Conservation (phyloP, 495 filamentous ascomycete genomes). For the Penicillium subrubescens region DNA sequence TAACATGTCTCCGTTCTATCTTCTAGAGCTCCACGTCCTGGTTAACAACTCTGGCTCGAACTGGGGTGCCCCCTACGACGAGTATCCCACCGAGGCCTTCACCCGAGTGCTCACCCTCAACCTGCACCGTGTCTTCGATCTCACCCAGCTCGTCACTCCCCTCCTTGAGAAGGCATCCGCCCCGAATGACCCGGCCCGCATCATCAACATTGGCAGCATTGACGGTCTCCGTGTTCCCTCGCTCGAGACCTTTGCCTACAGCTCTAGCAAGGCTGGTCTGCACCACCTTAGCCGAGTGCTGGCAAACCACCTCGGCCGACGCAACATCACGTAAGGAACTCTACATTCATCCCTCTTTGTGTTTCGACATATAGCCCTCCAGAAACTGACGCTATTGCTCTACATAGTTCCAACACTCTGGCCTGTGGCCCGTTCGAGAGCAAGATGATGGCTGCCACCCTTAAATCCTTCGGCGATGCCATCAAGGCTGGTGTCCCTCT, state of each 20-base stretch:
- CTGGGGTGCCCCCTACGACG: constrained; percentile 68
- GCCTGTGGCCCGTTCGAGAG: constrained; percentile 81
- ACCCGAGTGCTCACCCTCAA: constrained; percentile 76
- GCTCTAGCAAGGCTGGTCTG: constrained; percentile 71
- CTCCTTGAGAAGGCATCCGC: constrained; percentile 61
- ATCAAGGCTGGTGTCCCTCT: constrained; percentile 69
- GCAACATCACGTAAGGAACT: constrained; percentile 62
- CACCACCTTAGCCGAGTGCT: constrained; percentile 74
- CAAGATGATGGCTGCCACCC: constrained; percentile 80
- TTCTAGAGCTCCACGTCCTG: constrained; percentile 67
- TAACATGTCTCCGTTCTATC: constrained; percentile 3
- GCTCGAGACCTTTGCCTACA: constrained; percentile 78
- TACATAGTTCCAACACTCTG: constrained; percentile 59
- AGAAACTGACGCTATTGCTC: constrained; percentile 5
- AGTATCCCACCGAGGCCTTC: constrained; percentile 70
- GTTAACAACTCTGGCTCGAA: constrained; percentile 81
- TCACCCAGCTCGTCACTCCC: constrained; percentile 73
- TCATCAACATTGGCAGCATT: constrained; percentile 76
- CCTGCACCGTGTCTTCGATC: constrained; percentile 76
- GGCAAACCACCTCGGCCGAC: constrained; percentile 67
- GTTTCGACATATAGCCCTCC: no score
- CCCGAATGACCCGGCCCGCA: constrained; percentile 55
- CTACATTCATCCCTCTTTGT: background rate
- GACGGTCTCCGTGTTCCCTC: constrained; percentile 68
- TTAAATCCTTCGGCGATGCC: constrained; percentile 59